phyloP scores from a whole-genome alignment of 2,329 filamentous ascomycete genomes.

The Exophiala mesophila region DNA sequence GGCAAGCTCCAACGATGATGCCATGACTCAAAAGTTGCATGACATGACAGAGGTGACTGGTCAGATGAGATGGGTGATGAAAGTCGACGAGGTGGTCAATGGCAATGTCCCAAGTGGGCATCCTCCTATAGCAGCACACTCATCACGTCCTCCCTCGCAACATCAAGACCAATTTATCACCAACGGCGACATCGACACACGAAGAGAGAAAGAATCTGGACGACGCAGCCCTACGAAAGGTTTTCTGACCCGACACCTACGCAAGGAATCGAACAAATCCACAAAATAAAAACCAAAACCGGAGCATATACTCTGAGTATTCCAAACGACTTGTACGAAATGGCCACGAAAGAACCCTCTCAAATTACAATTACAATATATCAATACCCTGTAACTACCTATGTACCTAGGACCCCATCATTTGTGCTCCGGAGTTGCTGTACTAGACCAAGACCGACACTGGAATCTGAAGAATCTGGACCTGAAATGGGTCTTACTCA shows the following conservation, averaged over 20 bases:
- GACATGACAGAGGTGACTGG: slow-evolving; percentile 40
- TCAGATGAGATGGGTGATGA: slow-evolving; percentile 47
- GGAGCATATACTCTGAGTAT: too few relatives aligned
- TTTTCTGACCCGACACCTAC: slow-evolving; percentile 19
- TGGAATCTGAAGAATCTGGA: too few relatives aligned
- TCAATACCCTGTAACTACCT: too few relatives aligned
- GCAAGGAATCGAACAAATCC: slow-evolving; percentile 23
- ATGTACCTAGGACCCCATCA: too few relatives aligned
- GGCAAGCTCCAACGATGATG: slow-evolving; percentile 26
- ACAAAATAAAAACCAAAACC: too few relatives aligned
- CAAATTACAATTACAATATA: too few relatives aligned
- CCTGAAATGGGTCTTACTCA: too few relatives aligned
- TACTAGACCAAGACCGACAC: too few relatives aligned
- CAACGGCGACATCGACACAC: slow-evolving; percentile 1
- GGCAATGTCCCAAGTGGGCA: slow-evolving; percentile 6
- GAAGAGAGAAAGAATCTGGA: slow-evolving; percentile 10
- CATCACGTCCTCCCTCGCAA: background rate
- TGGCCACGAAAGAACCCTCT: too few relatives aligned
- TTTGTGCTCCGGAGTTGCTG: too few relatives aligned
- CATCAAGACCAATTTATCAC: slow-evolving; percentile 1
- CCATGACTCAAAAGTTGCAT: slow-evolving; percentile 35
- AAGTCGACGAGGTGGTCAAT: slow-evolving; percentile 35
- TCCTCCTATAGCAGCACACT: background rate
- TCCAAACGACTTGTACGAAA: too few relatives aligned
- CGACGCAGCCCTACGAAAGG: slow-evolving; percentile 16